Conservation (phyloP, 1,139 yeast genomes). For the Diutina siamensis region DNA sequence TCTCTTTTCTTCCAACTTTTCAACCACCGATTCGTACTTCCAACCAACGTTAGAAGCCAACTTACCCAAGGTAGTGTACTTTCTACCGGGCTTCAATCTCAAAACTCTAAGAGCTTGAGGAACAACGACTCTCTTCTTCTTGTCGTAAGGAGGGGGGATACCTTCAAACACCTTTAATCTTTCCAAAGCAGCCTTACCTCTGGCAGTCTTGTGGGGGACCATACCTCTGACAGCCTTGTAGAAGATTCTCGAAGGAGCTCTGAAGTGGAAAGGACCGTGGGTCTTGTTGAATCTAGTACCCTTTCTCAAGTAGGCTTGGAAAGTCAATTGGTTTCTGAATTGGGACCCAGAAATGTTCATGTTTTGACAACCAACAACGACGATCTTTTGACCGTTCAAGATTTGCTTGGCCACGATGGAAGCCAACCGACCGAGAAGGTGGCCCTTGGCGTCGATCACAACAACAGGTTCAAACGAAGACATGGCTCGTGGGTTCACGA, state of each 20-base stretch:
- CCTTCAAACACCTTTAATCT: slow-evolving; percentile 99
- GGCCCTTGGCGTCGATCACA: slow-evolving; percentile 99
- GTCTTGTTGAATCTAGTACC: slow-evolving; percentile 97
- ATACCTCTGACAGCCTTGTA: slow-evolving; percentile 99
- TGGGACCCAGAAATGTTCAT: slow-evolving; percentile 99
- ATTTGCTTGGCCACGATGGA: slow-evolving; percentile 97
- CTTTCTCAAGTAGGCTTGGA: slow-evolving; percentile 99
- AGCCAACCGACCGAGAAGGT: slow-evolving; percentile 99
- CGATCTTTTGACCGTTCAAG: slow-evolving; percentile 96
- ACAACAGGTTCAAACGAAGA: slow-evolving; percentile 93
- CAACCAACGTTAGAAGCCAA: slow-evolving; percentile 97
- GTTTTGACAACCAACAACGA: slow-evolving; percentile 95
- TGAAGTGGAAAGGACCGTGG: slow-evolving; percentile 99
- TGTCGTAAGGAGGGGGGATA: slow-evolving; percentile 99
- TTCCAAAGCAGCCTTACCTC: slow-evolving; percentile 99
- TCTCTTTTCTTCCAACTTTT: slow-evolving; percentile 98
- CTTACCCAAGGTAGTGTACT: slow-evolving; percentile 97
- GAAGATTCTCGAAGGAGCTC: slow-evolving; percentile 99
- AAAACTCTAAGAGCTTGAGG: slow-evolving; percentile 99
- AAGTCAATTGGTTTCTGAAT: slow-evolving; percentile 99
- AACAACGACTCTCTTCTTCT: slow-evolving; percentile 98
- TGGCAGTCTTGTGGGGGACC: slow-evolving; percentile 99
- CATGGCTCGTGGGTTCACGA: slow-evolving; percentile 27
- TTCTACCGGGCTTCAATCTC: slow-evolving; percentile 99
- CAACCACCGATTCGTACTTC: slow-evolving; percentile 98